Percentiles rank a stretch among this genome's conserved stretches.
Evolutionary conservation across 305 asterid genomes (phyloP).

Genomic region (Striga hermonthica): DNA sequence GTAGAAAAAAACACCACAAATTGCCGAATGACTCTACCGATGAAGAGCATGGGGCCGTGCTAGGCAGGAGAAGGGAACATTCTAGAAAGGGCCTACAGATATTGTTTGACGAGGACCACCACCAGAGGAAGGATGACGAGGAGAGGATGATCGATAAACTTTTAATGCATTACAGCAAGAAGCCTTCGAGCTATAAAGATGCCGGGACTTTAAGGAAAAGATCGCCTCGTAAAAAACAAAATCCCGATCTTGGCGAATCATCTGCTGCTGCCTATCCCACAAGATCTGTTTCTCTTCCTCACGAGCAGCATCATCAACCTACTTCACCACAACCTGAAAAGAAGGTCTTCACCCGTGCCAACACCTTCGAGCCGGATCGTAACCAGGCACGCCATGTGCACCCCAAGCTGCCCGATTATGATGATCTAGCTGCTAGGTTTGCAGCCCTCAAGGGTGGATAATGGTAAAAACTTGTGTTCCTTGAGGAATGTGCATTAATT

Average conservation of each 20-base stretch:
- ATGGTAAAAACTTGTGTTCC: not conserved
- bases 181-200: constrained; percentile 48
- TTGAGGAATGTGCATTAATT: too few species aligned
- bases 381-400: constrained; percentile 79
- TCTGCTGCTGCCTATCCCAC: constrained; percentile 45
- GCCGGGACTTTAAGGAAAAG: constrained; percentile 45
- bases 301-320: constrained; percentile 27
- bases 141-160: constrained; percentile 81
- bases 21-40: constrained; percentile 47
- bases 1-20: constrained; percentile 67
- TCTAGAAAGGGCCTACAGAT: constrained; percentile 60
- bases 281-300: constrained; percentile 80
- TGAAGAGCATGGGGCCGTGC: constrained; percentile 37
- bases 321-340: constrained; percentile 43
- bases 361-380: constrained; percentile 65
- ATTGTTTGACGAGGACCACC: constrained; percentile 59
- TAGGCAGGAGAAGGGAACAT: constrained; percentile 62
- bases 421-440: constrained; percentile 85
- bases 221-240: not conserved
- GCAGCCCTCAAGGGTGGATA: constrained; percentile 73
- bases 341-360: constrained; percentile 60
- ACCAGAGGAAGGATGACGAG: constrained; percentile 54
- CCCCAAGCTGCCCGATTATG: constrained; percentile 90
- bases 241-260: constrained; percentile 39
- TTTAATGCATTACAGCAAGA: constrained; percentile 83